These are phyloP conservation scores for Mycena chlorophos DNA, from an alignment of 768 basidiomycete species.

Conservation along the genomic window DNA sequence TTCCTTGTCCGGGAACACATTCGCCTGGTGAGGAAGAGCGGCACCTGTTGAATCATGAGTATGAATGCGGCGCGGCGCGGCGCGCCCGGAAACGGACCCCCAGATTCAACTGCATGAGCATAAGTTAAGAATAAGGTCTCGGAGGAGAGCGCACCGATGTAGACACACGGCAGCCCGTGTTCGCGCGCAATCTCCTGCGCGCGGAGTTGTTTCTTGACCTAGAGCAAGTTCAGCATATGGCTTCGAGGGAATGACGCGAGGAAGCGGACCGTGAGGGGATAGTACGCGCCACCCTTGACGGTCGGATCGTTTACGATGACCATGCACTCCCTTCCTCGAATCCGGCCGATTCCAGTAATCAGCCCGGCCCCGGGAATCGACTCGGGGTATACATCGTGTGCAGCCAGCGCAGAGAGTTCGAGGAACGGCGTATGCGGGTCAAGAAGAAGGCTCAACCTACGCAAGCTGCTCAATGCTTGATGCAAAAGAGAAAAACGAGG, in stretches of 20 bases:
- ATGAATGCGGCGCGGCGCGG: conserved; percentile 2
- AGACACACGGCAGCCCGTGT: conserved; percentile 87
- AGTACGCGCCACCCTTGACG: conserved; percentile 91
- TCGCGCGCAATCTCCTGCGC: conserved; percentile 95
- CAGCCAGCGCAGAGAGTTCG: conserved; percentile 84
- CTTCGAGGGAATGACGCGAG: background rate
- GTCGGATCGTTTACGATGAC: conserved; percentile 94
- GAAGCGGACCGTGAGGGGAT: conserved; percentile 65
- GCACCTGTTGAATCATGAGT: conserved; percentile 78
- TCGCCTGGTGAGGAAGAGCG: conserved; percentile 88
- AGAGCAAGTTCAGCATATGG: background rate
- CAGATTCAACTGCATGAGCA: conserved; percentile 81
- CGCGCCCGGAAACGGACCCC: conserved; percentile 39
- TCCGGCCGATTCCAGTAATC: conserved; percentile 81
- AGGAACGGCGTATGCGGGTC: conserved; percentile 89
- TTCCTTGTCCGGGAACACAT: conserved; percentile 92
- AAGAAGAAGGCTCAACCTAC: conserved; percentile 68
- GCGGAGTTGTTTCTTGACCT: conserved; percentile 94
- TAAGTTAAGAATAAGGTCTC: conserved; percentile 11
- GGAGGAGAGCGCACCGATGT: conserved; percentile 60
- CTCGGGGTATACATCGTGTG: conserved; percentile 81
- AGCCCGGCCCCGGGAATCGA: conserved; percentile 86
- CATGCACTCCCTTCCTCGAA: conserved; percentile 82
- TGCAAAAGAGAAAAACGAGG: conserved; percentile 1
- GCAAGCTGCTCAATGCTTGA: conserved; percentile 3